These are phyloP conservation scores for Ogataea glucozyma DNA, from an alignment of 805 yeast genomes.

Conservation along the genomic window DNA sequence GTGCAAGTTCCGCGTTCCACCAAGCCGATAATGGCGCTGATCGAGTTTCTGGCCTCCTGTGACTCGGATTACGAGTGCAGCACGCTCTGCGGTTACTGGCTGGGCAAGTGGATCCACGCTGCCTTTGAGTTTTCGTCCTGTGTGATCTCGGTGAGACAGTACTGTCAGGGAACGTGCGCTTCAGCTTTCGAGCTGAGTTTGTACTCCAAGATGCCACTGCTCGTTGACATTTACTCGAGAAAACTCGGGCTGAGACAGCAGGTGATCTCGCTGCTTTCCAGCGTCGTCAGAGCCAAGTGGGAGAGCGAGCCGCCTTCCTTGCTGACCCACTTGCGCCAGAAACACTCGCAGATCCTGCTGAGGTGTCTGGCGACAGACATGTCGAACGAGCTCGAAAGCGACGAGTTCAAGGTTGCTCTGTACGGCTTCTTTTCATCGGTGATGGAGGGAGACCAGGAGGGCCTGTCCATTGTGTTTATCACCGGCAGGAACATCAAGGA, in stretches of 20 bases:
- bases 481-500: constrained; percentile 54
- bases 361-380: constrained; percentile 62
- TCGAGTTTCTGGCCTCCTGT: constrained; percentile 46
- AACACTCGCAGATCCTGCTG: constrained; percentile 58
- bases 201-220: constrained; percentile 53
- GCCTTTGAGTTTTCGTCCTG: constrained; percentile 58
- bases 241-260: constrained; percentile 47
- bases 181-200: constrained; percentile 66
- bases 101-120: constrained; percentile 48
- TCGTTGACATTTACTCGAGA: constrained; percentile 61
- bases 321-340: constrained; percentile 75
- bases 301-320: constrained; percentile 69
- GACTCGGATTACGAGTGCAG: constrained; percentile 11
- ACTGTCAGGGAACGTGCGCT: constrained; percentile 45
- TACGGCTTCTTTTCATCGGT: constrained; percentile 68
- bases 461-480: constrained; percentile 67
- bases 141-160: constrained; percentile 57
- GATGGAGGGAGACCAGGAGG: constrained; percentile 74
- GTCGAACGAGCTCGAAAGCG: constrained; percentile 54
- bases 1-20: constrained; percentile 54
- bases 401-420: constrained; percentile 51
- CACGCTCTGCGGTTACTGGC: constrained; percentile 49
- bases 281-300: constrained; percentile 59
- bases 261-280: constrained; percentile 57
- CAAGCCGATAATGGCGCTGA: constrained; percentile 51